Evolutionary conservation across 345 rosid species (phyloP).

Genomic region (Noccaea bulbosa): DNA sequence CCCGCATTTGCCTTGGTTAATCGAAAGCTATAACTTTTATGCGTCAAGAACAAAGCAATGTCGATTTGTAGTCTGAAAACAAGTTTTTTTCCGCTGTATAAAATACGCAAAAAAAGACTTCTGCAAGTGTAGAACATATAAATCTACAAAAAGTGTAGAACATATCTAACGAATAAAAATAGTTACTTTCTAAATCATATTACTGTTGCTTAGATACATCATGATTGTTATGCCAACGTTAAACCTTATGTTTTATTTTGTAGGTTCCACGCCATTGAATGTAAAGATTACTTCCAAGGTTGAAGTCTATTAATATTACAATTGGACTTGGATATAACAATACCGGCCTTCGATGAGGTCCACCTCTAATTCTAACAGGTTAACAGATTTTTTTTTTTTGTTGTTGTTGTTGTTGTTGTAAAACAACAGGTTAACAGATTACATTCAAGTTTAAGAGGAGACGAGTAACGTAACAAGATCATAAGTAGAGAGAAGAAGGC

Average conservation of each 20-base stretch:
- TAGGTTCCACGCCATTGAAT: background rate
- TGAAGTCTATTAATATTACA: background rate
- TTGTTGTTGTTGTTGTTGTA: no score
- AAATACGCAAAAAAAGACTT: background rate
- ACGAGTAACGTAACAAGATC: conserved; percentile 9
- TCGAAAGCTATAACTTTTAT: background rate
- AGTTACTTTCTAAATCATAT: background rate
- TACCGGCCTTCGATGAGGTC: background rate
- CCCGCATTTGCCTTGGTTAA: background rate
- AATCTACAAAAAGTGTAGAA: no score
- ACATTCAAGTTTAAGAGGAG: conserved; percentile 8
- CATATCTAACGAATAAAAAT: background rate
- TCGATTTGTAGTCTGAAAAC: background rate
- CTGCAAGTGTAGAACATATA: background rate
- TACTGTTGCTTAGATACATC: background rate
- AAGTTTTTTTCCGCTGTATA: background rate
- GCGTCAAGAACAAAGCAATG: background rate
- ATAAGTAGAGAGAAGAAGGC: background rate
- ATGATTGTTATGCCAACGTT: background rate
- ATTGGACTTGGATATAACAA: background rate
- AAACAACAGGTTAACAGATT: background rate
- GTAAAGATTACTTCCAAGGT: background rate
- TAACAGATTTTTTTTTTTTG: no score
- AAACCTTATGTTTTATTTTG: background rate
- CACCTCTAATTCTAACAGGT: conserved; percentile 1